Percentiles rank a stretch among this genome's conserved stretches.
These are phyloP conservation scores for Arctium lappa DNA, from an alignment of 129 eudicot species.

Conservation along the genomic window DNA sequence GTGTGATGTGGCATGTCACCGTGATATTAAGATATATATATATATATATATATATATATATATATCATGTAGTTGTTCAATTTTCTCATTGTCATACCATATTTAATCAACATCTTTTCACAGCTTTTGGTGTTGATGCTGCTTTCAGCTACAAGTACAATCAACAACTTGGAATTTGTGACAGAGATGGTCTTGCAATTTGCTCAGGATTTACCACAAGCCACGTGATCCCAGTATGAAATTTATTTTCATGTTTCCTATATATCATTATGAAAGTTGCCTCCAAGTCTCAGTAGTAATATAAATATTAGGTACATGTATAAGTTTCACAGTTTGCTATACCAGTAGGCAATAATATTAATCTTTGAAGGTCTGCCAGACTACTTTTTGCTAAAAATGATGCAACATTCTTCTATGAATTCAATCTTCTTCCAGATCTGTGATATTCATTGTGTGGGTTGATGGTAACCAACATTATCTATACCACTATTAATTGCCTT, in stretches of 20 bases:
- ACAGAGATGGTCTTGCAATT: conserved; percentile 69
- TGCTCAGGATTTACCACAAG: conserved; percentile 90
- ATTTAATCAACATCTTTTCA: not conserved
- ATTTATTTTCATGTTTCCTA: not conserved
- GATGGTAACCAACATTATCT: not conserved
- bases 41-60: not conserved
- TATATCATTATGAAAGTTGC: conserved; percentile 2
- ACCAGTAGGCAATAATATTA: not conserved
- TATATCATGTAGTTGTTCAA: not conserved
- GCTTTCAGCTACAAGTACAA: conserved; percentile 90
- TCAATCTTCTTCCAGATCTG: not conserved
- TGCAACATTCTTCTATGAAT: not conserved
- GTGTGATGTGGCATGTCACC: too few species aligned
- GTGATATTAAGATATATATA: too few species aligned
- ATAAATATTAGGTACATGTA: not conserved
- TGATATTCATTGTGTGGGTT: not conserved
- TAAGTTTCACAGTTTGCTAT: not conserved
- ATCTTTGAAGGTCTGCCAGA: not conserved
- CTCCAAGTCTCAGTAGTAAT: not conserved
- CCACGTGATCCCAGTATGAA: conserved; percentile 88
- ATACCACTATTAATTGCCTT: too few species aligned
- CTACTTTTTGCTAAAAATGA: not conserved
- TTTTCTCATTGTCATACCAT: not conserved
- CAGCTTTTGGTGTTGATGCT: conserved; percentile 96
- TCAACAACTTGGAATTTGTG: conserved; percentile 71